Percentiles rank a stretch among this genome's conserved stretches.
These are phyloP conservation scores for Leptographium lundbergii DNA, from an alignment of 2,329 filamentous ascomycete genomes.

Conservation along the genomic window DNA sequence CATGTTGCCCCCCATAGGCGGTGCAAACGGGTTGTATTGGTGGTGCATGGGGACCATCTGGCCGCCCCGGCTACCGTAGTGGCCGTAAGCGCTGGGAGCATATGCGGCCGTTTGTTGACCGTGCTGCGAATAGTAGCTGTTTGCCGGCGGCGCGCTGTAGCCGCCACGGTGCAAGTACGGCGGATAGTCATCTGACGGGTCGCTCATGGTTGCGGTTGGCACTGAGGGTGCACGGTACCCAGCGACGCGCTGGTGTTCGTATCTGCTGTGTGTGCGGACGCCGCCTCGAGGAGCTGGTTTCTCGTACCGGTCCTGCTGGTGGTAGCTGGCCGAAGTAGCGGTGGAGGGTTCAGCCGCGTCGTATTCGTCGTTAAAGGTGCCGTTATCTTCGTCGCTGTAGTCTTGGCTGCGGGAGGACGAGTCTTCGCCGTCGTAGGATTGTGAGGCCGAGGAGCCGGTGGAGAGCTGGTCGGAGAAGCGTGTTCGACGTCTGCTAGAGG, in stretches of 20 bases:
- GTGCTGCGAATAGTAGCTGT: slow-evolving; percentile 16
- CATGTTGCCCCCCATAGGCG: background rate
- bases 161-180: slow-evolving; percentile 18
- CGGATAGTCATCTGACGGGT: slow-evolving; percentile 47
- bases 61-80: slow-evolving; percentile 17
- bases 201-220: slow-evolving; percentile 41
- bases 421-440: slow-evolving; percentile 22
- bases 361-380: slow-evolving; percentile 14
- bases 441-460: slow-evolving; percentile 15
- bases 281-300: slow-evolving; percentile 25
- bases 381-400: slow-evolving; percentile 13
- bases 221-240: slow-evolving; percentile 18
- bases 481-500: slow-evolving; percentile 4
- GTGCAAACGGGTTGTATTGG: slow-evolving; percentile 15
- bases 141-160: slow-evolving; percentile 17
- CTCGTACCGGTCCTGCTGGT: slow-evolving; percentile 18
- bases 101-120: slow-evolving; percentile 18
- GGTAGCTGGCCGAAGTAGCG: slow-evolving; percentile 37
- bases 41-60: slow-evolving; percentile 35
- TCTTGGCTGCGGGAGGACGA: slow-evolving; percentile 24
- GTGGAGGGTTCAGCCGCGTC: slow-evolving; percentile 35
- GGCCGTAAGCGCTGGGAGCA: slow-evolving; percentile 29
- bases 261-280: slow-evolving; percentile 25
- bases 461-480: slow-evolving; percentile 12
- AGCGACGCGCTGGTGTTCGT: slow-evolving; percentile 20